A percentile compares a stretch with the other conserved stretches of the same genome.
Evolutionary conservation across 139 green algal genomes (phyloP).

Genomic region (Coelastrella sp.): DNA sequence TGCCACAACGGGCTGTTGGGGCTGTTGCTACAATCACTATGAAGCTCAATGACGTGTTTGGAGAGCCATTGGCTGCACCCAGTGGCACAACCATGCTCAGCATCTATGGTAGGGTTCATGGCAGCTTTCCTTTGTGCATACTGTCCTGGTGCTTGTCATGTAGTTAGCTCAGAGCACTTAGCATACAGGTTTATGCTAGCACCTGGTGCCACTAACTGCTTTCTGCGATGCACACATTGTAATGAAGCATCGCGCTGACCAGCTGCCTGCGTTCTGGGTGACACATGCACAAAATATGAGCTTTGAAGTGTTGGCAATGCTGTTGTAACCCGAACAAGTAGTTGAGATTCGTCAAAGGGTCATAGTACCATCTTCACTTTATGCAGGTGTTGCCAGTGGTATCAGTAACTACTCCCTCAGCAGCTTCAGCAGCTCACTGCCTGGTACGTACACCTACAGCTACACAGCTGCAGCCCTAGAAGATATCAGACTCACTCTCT

Average conservation of each 20-base stretch:
- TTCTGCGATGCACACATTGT: no score
- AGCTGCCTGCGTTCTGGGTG: no score
- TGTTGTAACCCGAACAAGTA: no score
- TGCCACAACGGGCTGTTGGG: background rate
- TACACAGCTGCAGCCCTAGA: slow-evolving; percentile 6
- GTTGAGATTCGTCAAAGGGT: no score
- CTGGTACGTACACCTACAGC: background rate
- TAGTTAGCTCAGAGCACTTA: background rate
- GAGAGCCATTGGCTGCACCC: background rate
- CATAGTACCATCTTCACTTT: background rate
- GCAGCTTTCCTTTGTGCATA: background rate
- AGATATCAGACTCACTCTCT: background rate
- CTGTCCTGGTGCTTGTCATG: no score
- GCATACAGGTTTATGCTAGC: no score
- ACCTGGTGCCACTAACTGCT: no score
- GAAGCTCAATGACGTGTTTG: background rate
- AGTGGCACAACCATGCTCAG: background rate
- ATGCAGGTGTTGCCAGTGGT: slow-evolving; percentile 21
- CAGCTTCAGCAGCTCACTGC: background rate
- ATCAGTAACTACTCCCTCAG: background rate
- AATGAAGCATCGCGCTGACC: no score
- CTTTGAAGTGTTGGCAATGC: no score
- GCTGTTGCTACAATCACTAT: background rate
- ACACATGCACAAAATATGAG: no score
- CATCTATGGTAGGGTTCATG: background rate